These are phyloP conservation scores for Turritis glabra DNA, from an alignment of 345 rosid species.

Conservation along the genomic window DNA sequence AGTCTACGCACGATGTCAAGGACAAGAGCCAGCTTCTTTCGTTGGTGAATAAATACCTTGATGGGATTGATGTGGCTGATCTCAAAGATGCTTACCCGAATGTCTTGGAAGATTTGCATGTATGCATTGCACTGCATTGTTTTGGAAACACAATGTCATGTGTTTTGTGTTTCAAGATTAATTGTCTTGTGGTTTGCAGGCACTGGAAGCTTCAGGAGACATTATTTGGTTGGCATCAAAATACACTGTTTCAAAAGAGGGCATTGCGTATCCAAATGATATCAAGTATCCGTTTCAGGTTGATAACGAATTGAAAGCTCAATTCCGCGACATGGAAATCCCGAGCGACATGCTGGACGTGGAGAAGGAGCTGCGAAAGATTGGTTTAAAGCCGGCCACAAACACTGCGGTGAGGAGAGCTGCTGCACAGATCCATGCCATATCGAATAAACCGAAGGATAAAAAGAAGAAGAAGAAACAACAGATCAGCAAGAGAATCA, in stretches of 20 bases:
- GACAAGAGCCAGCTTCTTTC: slow-evolving; percentile 66
- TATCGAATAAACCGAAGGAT: slow-evolving; percentile 52
- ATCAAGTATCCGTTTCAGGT: slow-evolving; percentile 60
- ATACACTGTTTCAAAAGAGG: slow-evolving; percentile 69
- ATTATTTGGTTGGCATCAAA: slow-evolving; percentile 73
- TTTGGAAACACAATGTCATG: background rate
- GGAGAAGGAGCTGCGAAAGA: slow-evolving; percentile 72
- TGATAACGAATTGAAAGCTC: slow-evolving; percentile 64
- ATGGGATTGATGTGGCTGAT: slow-evolving; percentile 70
- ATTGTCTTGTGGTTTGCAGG: slow-evolving; percentile 37
- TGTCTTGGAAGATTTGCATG: slow-evolving; percentile 89
- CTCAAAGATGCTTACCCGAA: slow-evolving; percentile 85
- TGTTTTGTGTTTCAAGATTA: background rate
- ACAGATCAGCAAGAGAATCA: slow-evolving; percentile 80
- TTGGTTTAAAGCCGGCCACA: slow-evolving; percentile 79
- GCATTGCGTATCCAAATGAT: slow-evolving; percentile 79
- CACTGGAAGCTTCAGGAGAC: slow-evolving; percentile 61
- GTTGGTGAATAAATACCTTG: slow-evolving; percentile 55
- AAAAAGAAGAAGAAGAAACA: slow-evolving; percentile 77
- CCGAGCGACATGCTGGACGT: slow-evolving; percentile 77
- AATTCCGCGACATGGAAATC: slow-evolving; percentile 57
- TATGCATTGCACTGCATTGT: slow-evolving; percentile 12
- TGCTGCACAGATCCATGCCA: slow-evolving; percentile 65
- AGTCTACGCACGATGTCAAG: slow-evolving; percentile 76
- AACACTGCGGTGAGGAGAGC: slow-evolving; percentile 72